A percentile compares a stretch with the other conserved stretches of the same genome.
phyloP scores from a whole-genome alignment of 2,329 filamentous ascomycete species.

The Daldinia sp. region DNA sequence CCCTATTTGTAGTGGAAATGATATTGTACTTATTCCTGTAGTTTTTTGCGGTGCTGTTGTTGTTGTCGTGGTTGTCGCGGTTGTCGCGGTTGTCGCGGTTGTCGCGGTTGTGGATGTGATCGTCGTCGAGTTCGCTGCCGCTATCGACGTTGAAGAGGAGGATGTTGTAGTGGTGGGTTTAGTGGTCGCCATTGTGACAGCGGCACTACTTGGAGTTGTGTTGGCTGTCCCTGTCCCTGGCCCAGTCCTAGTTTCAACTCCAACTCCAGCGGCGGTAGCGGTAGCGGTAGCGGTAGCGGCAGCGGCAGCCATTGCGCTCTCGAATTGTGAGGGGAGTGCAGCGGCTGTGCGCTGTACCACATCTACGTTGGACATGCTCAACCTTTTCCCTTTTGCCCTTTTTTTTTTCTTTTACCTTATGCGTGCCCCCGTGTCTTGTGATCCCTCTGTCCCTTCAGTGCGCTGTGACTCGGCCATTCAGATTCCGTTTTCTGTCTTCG shows the following conservation, averaged over 20 bases:
- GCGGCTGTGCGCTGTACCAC: conserved; percentile 52
- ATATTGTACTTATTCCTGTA: conserved; percentile 17
- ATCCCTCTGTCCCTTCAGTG: conserved; percentile 41
- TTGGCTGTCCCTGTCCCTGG: conserved; percentile 23
- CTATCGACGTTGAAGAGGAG: conserved; percentile 6
- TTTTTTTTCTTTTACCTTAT: conserved; percentile 39
- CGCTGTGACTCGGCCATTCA: conserved; percentile 53
- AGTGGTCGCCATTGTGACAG: conserved; percentile 36
- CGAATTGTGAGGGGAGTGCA: conserved; percentile 49
- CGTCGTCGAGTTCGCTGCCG: conserved; percentile 26
- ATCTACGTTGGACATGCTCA: conserved; percentile 52
- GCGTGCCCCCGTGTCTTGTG: conserved; percentile 50
- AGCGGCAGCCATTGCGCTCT: conserved; percentile 49
- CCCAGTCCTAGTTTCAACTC: neutral
- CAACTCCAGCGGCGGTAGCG: conserved; percentile 27
- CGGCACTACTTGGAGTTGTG: conserved; percentile 26
- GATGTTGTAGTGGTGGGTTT: conserved; percentile 36
- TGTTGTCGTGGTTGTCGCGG: conserved; percentile 21
- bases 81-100: conserved; percentile 24
- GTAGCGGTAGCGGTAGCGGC: conserved; percentile 37
- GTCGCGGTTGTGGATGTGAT: conserved; percentile 22
- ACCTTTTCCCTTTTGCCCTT: conserved; percentile 19
- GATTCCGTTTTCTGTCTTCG: conserved; percentile 49
- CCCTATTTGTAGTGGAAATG: conserved; percentile 30
- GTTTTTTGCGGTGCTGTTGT: conserved; percentile 18